Evolutionary conservation across 1,284 basidiomycete genomes (phyloP), one percentile per base, ranked within the genome.

Genomic region (Apiotrichum gracile): DNA sequence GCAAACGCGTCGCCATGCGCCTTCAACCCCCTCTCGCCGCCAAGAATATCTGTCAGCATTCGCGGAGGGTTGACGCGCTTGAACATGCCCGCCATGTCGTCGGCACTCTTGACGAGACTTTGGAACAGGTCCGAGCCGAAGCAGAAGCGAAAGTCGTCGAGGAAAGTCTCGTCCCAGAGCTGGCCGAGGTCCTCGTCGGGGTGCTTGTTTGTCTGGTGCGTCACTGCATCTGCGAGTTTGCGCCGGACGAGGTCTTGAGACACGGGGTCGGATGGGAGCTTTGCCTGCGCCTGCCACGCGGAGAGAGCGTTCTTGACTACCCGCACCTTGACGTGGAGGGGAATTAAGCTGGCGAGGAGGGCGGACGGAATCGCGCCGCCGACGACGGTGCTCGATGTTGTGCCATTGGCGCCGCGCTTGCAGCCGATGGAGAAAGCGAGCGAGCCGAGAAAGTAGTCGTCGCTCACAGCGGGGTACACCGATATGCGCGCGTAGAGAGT

Each of bases 391-490:
- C n/a, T 39, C 7, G 42, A 33, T 5, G 35, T 10, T 4, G 37
- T 19, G 17, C 34, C 44, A 13, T 12, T 29, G 10, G 37, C 19
- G 2, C 9, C 12, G 5, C 13, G 8, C 29, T 24, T 38, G 50
- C 50, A 38, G 5, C 43, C 34, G 22, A 51, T 22, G 19, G 50
- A 39, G 22, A 46, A 51, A 8, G 43, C 29, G 14, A 51, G 22
- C 27, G 27, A 21, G 27, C 35, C 34, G 25, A 33, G 19, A 13
- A 14, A 17, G 35, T 44, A 44, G 24, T 33, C 27, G 31, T 39
- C 34, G 17, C 25, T 46, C 21, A 46, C n/a, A 14, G 19, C 9
- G 1, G 50, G 50, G 14, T 46, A 41, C 4, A 46, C 17, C 7
- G 13, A 25, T 16, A 51, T 6, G 3, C 19, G 16, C 7, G 43